Evolutionary conservation across 1,284 basidiomycete genomes (phyloP).

Genomic region (Ceratobasidium sp.): DNA sequence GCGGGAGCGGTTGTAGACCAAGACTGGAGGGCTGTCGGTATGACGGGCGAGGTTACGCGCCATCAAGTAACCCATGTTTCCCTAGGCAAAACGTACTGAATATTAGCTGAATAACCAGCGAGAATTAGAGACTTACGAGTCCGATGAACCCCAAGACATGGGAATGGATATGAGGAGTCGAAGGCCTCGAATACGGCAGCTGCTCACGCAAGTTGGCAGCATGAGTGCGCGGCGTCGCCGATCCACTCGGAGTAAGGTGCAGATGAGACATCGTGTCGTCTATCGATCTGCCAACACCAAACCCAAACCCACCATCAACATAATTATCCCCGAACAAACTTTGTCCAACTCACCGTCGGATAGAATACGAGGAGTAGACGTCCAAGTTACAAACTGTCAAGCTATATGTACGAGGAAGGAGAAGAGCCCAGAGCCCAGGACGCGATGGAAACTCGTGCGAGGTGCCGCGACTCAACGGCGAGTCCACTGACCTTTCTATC

Average conservation of each 20-base stretch:
- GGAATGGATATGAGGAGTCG: conserved; percentile 61
- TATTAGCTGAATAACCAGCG: conserved; percentile 52
- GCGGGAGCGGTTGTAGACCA: conserved; percentile 75
- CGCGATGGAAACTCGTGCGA: conserved; percentile 44
- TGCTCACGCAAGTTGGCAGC: conserved; percentile 27
- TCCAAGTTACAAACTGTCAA: background rate
- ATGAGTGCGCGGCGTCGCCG: conserved; percentile 23
- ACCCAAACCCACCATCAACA: background rate
- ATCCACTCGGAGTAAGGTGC: conserved; percentile 1
- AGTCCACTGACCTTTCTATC: conserved; percentile 37
- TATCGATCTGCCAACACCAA: background rate
- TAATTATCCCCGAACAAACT: too few relatives aligned
- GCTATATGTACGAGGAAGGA: background rate
- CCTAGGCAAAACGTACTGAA: background rate
- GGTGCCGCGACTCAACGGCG: conserved; percentile 13
- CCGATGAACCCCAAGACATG: conserved; percentile 62
- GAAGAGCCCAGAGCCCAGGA: conserved; percentile 34
- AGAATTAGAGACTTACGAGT: conserved; percentile 69
- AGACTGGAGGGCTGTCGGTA: conserved; percentile 54
- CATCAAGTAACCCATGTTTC: conserved; percentile 74
- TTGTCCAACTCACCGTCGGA: background rate
- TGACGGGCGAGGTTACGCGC: conserved; percentile 78
- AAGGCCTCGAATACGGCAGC: conserved; percentile 71
- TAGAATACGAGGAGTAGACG: background rate
- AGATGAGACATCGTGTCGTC: background rate